phyloP scores from a whole-genome alignment of 1,284 basidiomycete genomes.

The Xerocomus minutiporus region DNA sequence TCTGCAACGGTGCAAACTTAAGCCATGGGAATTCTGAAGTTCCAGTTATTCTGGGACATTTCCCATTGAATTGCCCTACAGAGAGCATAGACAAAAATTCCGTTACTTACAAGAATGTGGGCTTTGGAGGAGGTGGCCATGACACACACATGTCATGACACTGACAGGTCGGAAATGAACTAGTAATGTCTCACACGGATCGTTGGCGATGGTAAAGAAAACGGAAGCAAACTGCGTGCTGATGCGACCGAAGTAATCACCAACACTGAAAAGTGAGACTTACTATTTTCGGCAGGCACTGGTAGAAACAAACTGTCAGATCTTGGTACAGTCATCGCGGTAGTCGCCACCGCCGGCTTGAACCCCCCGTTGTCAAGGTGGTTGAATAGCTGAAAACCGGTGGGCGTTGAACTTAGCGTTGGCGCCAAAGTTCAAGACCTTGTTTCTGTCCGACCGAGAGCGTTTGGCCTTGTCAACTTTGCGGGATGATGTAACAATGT shows the following conservation, averaged over 20 bases:
- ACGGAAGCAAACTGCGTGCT: not conserved
- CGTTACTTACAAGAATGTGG: constrained; percentile 7
- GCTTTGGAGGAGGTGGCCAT: not conserved
- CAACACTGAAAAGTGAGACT: constrained; percentile 1
- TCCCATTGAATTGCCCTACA: not conserved
- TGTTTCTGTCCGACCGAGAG: too few relatives aligned
- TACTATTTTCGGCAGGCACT: not conserved
- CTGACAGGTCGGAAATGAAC: constrained; percentile 5
- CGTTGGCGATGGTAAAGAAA: not conserved
- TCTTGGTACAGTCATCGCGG: not conserved
- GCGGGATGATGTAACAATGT: not conserved
- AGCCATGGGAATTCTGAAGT: not conserved
- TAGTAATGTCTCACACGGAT: constrained; percentile 15
- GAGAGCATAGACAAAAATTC: not conserved
- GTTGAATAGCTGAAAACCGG: not conserved
- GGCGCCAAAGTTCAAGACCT: not conserved
- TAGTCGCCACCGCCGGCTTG: not conserved
- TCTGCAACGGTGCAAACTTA: constrained; percentile 1
- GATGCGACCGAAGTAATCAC: not conserved
- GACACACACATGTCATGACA: constrained; percentile 3
- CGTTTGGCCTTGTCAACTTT: not conserved
- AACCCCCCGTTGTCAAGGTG: not conserved
- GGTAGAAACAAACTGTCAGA: not conserved
- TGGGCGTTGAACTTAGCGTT: not conserved
- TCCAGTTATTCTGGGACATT: not conserved